Conservation (phyloP, 495 filamentous ascomycete genomes). For the Aspergillus olivimuriae region DNA sequence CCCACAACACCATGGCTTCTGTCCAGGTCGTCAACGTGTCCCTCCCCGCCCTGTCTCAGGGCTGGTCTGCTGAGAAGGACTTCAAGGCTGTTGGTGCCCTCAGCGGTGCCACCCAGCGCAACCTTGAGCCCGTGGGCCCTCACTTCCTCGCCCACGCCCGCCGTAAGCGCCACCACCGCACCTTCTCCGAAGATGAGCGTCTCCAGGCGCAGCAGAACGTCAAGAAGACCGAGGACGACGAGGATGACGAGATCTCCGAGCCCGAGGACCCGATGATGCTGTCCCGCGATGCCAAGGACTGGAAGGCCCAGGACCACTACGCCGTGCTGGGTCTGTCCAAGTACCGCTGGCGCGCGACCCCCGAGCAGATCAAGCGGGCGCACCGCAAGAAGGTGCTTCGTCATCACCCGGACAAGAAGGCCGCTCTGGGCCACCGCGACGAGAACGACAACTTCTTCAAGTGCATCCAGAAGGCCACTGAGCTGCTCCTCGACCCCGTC, state of each 20-base stretch:
- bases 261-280: constrained; percentile 87
- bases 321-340: constrained; percentile 89
- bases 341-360: constrained; percentile 85
- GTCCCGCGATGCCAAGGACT: constrained; percentile 91
- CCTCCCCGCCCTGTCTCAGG: constrained; percentile 70
- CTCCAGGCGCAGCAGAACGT: constrained; percentile 91
- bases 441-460: constrained; percentile 99
- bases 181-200: constrained; percentile 96
- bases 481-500: constrained; percentile 83
- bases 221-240: constrained; percentile 91
- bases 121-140: constrained; percentile 90
- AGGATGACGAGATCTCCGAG: constrained; percentile 85
- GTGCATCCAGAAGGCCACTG: constrained; percentile 97
- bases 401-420: constrained; percentile 98
- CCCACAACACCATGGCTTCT: constrained; percentile 33
- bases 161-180: constrained; percentile 88
- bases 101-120: constrained; percentile 66
- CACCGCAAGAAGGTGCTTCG: constrained; percentile 99
- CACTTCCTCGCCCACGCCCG: constrained; percentile 97
- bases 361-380: constrained; percentile 96
- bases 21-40: constrained; percentile 45
- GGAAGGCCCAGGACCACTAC: constrained; percentile 99
- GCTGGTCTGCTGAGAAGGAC: constrained; percentile 84
- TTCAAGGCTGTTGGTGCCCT: constrained; percentile 74
- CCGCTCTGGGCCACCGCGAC: constrained; percentile 67